A percentile compares a stretch with the other conserved stretches of the same genome.
Evolutionary conservation across 257 asterid genomes (phyloP).

Genomic region (Craterostigma plantagineum): DNA sequence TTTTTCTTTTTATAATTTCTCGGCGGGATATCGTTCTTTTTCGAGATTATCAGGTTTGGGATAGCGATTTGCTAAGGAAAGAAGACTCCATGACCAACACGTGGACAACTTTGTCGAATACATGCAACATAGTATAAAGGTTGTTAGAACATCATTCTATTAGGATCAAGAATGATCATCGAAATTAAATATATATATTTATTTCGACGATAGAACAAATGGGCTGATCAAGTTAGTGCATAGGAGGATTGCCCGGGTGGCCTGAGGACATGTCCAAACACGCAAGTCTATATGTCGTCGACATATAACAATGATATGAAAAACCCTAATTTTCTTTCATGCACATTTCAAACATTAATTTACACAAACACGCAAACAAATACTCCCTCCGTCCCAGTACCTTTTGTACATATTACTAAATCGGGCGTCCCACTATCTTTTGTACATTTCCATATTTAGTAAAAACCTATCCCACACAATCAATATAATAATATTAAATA

Average conservation of each 20-base stretch:
- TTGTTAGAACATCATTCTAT: neutral
- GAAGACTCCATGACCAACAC: slow-evolving; percentile 1
- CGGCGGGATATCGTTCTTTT: too few relatives aligned
- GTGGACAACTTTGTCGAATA: slow-evolving; percentile 2
- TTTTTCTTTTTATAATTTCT: too few relatives aligned
- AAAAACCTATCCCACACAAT: too few relatives aligned
- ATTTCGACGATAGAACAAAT: slow-evolving; percentile 8
- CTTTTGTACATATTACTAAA: too few relatives aligned
- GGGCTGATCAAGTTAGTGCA: slow-evolving; percentile 11
- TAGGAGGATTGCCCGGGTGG: slow-evolving; percentile 11
- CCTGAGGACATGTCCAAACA: slow-evolving; percentile 11
- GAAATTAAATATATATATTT: neutral
- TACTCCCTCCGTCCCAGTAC: too few relatives aligned
- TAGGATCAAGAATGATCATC: neutral
- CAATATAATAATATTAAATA: too few relatives aligned
- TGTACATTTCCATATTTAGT: too few relatives aligned
- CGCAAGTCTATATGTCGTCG: slow-evolving; percentile 8
- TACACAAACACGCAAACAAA: neutral
- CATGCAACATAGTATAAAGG: slow-evolving; percentile 7
- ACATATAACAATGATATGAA: too few relatives aligned
- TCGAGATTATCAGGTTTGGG: slow-evolving; percentile 17
- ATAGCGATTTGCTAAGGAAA: slow-evolving; percentile 11
- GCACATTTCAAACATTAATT: neutral
- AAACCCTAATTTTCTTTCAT: neutral
- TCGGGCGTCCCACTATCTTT: too few relatives aligned